Evolutionary conservation across 2,329 filamentous ascomycete genomes (phyloP).

Genomic region (Colletotrichum neosansevieriae): DNA sequence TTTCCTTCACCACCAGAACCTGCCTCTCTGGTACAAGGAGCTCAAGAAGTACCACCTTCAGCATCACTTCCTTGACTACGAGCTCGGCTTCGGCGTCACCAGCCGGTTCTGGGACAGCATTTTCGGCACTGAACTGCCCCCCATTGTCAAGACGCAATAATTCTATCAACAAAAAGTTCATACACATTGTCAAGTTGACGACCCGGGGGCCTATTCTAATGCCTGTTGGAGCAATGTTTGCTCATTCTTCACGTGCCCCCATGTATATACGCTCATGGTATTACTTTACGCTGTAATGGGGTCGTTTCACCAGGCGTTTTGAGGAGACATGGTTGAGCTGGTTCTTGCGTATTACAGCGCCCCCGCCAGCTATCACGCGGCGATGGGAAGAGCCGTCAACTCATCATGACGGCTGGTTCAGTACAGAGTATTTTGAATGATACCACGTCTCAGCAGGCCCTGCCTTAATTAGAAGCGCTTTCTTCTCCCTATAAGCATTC

Average conservation of each 20-base stretch:
- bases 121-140: conserved; percentile 85
- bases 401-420: conserved; percentile 32
- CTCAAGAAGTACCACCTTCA: conserved; percentile 98
- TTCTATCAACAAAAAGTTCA: not conserved
- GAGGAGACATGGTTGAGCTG: conserved; percentile 20
- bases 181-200: conserved; percentile 31
- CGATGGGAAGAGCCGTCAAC: conserved; percentile 32
- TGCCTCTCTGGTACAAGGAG: conserved; percentile 88
- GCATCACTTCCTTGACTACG: conserved; percentile 98
- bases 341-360: conserved; percentile 31
- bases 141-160: conserved; percentile 53
- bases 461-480: conserved; percentile 31
- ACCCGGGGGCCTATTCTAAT: conserved; percentile 34
- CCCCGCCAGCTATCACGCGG: conserved; percentile 19
- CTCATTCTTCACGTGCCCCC: conserved; percentile 23
- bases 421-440: conserved; percentile 38
- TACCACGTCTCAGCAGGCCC: conserved; percentile 28
- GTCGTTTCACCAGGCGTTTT: conserved; percentile 31
- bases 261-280: conserved; percentile 34
- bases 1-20: conserved; percentile 95
- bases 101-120: conserved; percentile 95
- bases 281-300: conserved; percentile 36
- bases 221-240: conserved; percentile 18
- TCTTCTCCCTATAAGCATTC: not conserved
- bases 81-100: conserved; percentile 97